A percentile compares a stretch with the other conserved stretches of the same genome.
phyloP scores from a whole-genome alignment of 345 rosid genomes.

The Linum usitatissimum region DNA sequence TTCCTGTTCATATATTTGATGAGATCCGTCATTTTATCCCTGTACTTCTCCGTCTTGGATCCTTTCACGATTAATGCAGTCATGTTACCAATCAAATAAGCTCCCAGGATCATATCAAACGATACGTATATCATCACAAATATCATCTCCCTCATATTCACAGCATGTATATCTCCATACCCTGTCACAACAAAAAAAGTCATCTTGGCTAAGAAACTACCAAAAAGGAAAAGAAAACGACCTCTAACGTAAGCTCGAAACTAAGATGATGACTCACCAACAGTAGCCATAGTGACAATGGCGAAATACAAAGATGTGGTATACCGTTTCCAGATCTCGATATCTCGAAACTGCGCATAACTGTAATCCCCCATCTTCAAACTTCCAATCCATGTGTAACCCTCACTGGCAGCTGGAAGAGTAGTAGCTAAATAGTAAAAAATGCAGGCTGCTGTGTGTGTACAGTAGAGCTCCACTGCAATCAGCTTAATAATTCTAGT shows the following conservation, averaged over 20 bases:
- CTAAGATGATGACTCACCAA: slow-evolving; percentile 46
- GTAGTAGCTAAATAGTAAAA: slow-evolving; percentile 85
- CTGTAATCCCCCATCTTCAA: slow-evolving; percentile 62
- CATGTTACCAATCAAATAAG: slow-evolving; percentile 93
- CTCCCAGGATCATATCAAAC: slow-evolving; percentile 94
- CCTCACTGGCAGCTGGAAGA: slow-evolving; percentile 48
- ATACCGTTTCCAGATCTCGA: slow-evolving; percentile 72
- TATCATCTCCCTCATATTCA: slow-evolving; percentile 93
- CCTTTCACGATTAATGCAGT: slow-evolving; percentile 97
- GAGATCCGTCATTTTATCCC: slow-evolving; percentile 90
- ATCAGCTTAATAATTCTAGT: slow-evolving; percentile 66
- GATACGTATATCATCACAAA: slow-evolving; percentile 84
- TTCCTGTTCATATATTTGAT: slow-evolving; percentile 84
- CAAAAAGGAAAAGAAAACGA: background rate
- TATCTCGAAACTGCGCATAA: slow-evolving; percentile 60
- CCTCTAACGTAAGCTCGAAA: background rate
- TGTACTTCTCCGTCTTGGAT: slow-evolving; percentile 84
- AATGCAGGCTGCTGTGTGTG: slow-evolving; percentile 86
- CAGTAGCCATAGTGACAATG: slow-evolving; percentile 79
- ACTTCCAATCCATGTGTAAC: slow-evolving; percentile 90
- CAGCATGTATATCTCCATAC: slow-evolving; percentile 97
- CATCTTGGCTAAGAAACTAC: slow-evolving; percentile 1
- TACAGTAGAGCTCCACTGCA: slow-evolving; percentile 66
- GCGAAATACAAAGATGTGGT: slow-evolving; percentile 78
- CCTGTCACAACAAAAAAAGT: slow-evolving; percentile 37